Evolutionary conservation across 2,329 filamentous ascomycete genomes (phyloP), one percentile per base, ranked within the genome.

Genomic region (Phialophora tarda): DNA sequence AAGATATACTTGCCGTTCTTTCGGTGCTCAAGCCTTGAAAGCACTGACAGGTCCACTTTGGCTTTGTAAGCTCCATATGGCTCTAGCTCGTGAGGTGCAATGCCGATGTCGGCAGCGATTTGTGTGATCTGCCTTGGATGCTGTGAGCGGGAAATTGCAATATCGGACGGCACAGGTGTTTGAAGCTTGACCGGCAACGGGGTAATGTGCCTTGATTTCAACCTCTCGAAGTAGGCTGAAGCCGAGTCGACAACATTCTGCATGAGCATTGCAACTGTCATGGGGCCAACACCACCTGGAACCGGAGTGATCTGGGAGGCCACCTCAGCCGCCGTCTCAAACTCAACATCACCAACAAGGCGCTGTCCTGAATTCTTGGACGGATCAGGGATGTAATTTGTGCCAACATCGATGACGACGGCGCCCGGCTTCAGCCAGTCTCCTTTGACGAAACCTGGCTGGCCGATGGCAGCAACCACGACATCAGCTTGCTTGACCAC

Each of bases 261-360:
- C 74, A 99, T 83, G 56, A 99, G 84, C 95, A 99, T 99, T 67
- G 95, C 95, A 70, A 99, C 93, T 2, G 95, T 99, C 95, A 99
- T 99, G 59, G 95, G 95, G 0, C 95, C 95, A 66, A 99, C 95
- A 78, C 95, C 95, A 64, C 95, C 95, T 1, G 95, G 95, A 1
- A 99, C 95, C 0, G 95, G 95, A 2, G 95, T 99, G 75, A 99
- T 97, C 75, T 91, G 87, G 2, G 93, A 97, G 23, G 93, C 95
- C 50, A 97, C 91, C 76, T 96, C 84, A 17, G 85, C 85, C 17
- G 94, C 94, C 51, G 91, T 88, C 59, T 93, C 92, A 74, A 89
- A 98, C 74, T 99, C 93, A 50, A 99, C 95, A 77, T 99, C 95
- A 67, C 95, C 95, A 6, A 98, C 94, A 24, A 99, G 86, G 71